Evolutionary conservation across 2,329 filamentous ascomycete genomes (phyloP), one percentile per base, ranked within the genome.

Genomic region (Diaporthe vexans): DNA sequence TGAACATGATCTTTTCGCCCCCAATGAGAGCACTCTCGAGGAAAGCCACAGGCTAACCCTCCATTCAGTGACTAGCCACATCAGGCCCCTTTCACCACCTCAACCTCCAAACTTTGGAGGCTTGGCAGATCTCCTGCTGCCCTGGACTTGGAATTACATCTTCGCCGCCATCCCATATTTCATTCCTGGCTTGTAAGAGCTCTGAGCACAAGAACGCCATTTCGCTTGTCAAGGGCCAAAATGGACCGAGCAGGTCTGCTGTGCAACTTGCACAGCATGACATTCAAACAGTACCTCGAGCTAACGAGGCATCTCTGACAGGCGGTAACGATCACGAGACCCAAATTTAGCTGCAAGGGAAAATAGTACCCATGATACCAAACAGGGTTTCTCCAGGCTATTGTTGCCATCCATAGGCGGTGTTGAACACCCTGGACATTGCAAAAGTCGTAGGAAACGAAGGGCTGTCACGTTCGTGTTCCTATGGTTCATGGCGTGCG

Each of bases 221-320:
- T 63, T 75, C 74, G 74, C 74, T 75, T 75, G 65, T 59, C 71
- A 54, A 71, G 71, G 58, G 24, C 35, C 43, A 71, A 73, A 70
- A 59, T 67, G 52, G 65, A 54, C 71, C 37, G 35, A 65, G 17
- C 43, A 71, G 43, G 10, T 13, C 58, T 75, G 74, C 29, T 57
- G 71, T 71, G 71, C 10, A 35, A 58, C 57, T 73, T 19, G 43
- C 58, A 71, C 71, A 19, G 71, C 71, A 73, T 71, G 11, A 21
- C 40, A 59, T 71, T 40, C 67, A 33, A 72, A 65, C 51, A 46
- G 17, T 52, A 24, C 35, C n/a, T 40, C 33, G 17, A 59, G 37
- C 57, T 40, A 58, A 46, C 10, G 33, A 65, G 51, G 57, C 51
- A 67, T 43, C 40, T 58, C 24, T 73, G 71, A 56, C 57, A 59